Base-by-base conservation (phyloP, 2,329 filamentous ascomycete species). In the Niveomyces coronatus region DNA sequence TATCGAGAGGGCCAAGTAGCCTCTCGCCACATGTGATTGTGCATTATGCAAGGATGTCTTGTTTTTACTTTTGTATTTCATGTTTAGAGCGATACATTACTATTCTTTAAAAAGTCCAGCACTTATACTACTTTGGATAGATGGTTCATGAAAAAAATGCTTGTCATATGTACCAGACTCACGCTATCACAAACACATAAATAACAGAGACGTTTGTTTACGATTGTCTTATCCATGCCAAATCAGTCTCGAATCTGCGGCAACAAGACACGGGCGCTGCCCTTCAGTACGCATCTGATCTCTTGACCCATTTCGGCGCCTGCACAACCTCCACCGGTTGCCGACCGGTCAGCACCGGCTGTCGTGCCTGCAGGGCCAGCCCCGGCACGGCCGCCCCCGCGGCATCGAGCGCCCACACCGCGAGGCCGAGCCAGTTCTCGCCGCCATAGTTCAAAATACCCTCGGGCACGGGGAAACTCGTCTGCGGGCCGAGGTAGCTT, bases 401-500 rank as follows among this genome's bases (percentile, higher is more conserved):
- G 10, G 9, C 7, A 15, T 35, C 37, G 4, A 39, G 31, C 24
- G 37, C 37, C 80, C 80, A 86, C 18, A 86, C 50, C 26, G 68
- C 73, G n/a, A 85, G 49, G 1, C 67, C 79, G 9, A 85, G 44
- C 50, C 71, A 79, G 49, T 86, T 86, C 28, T 60, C 67, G 1
- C 79, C 80, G 14, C 66, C 63, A 51, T 83, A 79, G 50, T 85
- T 71, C 45, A 82, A 58, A 20, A 85, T 60, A 16, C 79, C 79
- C 57, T 82, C 70, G 0, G 81, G 80, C 7, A 85, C 72, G 4
- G 79, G 79, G 57, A 75, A 85, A 4, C 56, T 63, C 0, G 67
- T 72, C 61, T 85, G 79, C 4, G 82, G 82, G 0, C 82, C 81
- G 16, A 85, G 61, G 46, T 84, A 79, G 48, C 72, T 76, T 4